Evolutionary conservation across 805 yeast species (phyloP).

Genomic region (Cyberlindnera japonica): DNA sequence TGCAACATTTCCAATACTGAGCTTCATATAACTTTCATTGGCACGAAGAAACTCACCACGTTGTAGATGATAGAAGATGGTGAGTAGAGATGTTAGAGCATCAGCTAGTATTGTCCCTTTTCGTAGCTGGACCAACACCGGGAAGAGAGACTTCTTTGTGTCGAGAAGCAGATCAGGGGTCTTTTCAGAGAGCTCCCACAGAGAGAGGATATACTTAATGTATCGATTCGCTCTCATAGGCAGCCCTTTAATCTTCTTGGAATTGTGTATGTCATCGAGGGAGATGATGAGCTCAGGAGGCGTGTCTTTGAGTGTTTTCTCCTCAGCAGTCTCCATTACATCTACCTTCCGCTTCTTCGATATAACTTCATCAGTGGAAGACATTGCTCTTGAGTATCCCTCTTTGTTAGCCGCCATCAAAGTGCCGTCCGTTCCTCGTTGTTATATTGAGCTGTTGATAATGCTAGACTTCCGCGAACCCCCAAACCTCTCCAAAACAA

Average conservation of each 20-base stretch:
- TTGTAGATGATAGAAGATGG: constrained; percentile 62
- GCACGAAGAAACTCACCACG: constrained; percentile 46
- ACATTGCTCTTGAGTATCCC: too few species aligned
- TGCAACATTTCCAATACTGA: constrained; percentile 83
- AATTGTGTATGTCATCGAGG: constrained; percentile 17
- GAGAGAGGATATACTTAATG: constrained; percentile 31
- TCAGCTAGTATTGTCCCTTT: constrained; percentile 36
- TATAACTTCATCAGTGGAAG: too few species aligned
- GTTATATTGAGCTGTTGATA: too few species aligned
- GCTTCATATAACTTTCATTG: constrained; percentile 63
- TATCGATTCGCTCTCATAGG: constrained; percentile 24
- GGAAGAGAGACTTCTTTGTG: constrained; percentile 47
- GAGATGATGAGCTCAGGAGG: constrained; percentile 17
- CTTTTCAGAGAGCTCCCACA: constrained; percentile 35
- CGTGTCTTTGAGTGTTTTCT: background rate
- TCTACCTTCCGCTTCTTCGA: too few species aligned
- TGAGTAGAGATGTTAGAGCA: constrained; percentile 50
- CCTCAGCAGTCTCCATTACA: background rate
- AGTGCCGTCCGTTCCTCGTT: too few species aligned
- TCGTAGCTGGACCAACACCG: constrained; percentile 52
- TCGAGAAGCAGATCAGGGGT: constrained; percentile 35
- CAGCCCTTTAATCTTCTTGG: constrained; percentile 1
- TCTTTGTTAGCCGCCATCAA: too few species aligned
- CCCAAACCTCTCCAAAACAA: too few species aligned
- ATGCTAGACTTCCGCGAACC: too few species aligned